These are phyloP conservation scores for Xylariaceae sp. DNA, from an alignment of 2,329 filamentous ascomycete species.

Conservation along the genomic window DNA sequence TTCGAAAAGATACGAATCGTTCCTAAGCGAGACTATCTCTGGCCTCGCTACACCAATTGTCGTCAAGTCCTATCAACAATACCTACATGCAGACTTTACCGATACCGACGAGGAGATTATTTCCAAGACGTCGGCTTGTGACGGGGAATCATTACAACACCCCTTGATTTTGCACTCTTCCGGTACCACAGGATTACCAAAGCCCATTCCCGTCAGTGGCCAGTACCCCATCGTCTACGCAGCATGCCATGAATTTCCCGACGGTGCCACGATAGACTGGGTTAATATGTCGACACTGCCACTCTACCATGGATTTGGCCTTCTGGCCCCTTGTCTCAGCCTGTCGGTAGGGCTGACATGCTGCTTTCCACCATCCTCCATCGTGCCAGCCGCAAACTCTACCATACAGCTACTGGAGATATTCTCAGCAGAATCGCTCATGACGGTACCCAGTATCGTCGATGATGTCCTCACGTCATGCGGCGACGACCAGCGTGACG, in stretches of 20 bases:
- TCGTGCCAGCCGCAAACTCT: conserved; percentile 20
- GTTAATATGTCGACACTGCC: conserved; percentile 30
- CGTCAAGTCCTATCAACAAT: conserved; percentile 2
- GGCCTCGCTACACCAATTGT: not conserved
- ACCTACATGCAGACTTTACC: not conserved
- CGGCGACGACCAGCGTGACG: conserved; percentile 1
- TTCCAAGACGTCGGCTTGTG: not conserved
- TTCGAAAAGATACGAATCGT: conserved; percentile 1
- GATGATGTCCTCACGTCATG: conserved; percentile 25
- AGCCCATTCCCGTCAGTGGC: conserved; percentile 29
- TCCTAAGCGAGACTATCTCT: not conserved
- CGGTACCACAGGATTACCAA: conserved; percentile 31
- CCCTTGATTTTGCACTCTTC: conserved; percentile 29
- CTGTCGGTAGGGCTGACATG: conserved; percentile 25
- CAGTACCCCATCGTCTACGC: conserved; percentile 25
- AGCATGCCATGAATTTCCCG: conserved; percentile 23
- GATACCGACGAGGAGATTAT: not conserved
- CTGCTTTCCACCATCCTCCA: conserved; percentile 22
- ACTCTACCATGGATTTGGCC: conserved; percentile 31
- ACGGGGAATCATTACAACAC: conserved; percentile 18
- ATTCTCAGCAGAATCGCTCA: conserved; percentile 21
- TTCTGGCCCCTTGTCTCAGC: conserved; percentile 27
- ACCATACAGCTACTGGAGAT: conserved; percentile 20
- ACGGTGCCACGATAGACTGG: conserved; percentile 13
- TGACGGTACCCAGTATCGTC: conserved; percentile 31